A percentile compares a stretch with the other conserved stretches of the same genome.
phyloP scores from a whole-genome alignment of 176 grass and related monocot genomes.

The Puccinellia tenuiflora region DNA sequence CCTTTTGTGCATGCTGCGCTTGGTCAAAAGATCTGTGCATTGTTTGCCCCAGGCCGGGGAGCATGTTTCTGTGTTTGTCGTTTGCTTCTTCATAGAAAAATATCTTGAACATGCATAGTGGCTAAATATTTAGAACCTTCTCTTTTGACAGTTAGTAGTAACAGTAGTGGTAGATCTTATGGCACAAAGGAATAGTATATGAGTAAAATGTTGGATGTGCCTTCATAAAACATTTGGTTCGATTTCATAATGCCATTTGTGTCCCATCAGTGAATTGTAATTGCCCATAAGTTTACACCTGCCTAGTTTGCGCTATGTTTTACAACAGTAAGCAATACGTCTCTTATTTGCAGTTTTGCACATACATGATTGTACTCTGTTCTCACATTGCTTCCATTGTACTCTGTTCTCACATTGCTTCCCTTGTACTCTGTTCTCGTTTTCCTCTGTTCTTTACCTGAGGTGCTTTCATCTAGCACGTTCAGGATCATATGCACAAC shows the following conservation, averaged over 20 bases:
- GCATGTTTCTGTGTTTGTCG: background rate
- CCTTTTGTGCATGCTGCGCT: background rate
- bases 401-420: background rate
- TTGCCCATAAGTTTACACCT: background rate
- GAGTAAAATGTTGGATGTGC: background rate
- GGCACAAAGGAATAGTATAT: background rate
- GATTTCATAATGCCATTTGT: background rate
- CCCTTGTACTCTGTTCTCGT: background rate
- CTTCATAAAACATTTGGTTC: background rate
- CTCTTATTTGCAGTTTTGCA: background rate
- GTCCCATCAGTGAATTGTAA: background rate
- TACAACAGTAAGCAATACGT: background rate
- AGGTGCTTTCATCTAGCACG: background rate
- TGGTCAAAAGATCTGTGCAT: conserved; percentile 7
- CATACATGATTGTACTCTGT: background rate
- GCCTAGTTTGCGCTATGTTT: background rate
- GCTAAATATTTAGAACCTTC: background rate
- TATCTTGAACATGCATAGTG: background rate
- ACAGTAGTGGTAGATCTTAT: background rate
- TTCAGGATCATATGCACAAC: background rate
- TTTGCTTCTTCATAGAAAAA: background rate
- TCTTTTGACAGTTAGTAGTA: background rate
- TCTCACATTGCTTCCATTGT: background rate
- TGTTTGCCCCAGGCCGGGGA: background rate
- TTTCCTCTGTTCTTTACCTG: background rate